Evolutionary conservation across 495 filamentous ascomycete species (phyloP).

Genomic region (Endocarpon pusillum): DNA sequence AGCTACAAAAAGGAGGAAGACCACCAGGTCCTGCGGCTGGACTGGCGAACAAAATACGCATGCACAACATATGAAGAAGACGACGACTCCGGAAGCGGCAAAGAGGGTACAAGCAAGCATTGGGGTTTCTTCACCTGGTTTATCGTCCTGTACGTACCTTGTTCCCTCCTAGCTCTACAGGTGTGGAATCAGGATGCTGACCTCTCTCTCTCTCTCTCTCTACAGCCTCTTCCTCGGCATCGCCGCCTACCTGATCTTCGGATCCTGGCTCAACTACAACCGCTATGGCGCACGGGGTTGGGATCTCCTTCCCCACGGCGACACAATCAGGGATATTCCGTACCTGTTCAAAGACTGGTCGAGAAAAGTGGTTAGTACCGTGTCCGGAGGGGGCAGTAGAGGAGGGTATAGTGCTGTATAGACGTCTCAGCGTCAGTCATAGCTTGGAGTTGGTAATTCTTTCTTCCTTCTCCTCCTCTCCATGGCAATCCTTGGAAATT

Average conservation of each 20-base stretch:
- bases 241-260: constrained; percentile 90
- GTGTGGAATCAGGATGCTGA: neutral
- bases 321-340: constrained; percentile 80
- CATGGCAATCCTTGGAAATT: too few species aligned
- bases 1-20: constrained; percentile 41
- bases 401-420: constrained; percentile 92
- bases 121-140: constrained; percentile 99
- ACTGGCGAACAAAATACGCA: constrained; percentile 74
- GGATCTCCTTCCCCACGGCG: constrained; percentile 87
- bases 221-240: constrained; percentile 63
- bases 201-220: too few species aligned
- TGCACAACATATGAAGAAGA: constrained; percentile 49
- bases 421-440: too few species aligned
- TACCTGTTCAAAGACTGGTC: constrained; percentile 85
- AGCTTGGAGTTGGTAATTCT: too few species aligned
- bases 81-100: constrained; percentile 16
- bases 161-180: neutral
- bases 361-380: constrained; percentile 56
- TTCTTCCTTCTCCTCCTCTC: too few species aligned
- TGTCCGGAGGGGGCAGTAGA: constrained; percentile 63
- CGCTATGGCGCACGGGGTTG: constrained; percentile 86
- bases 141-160: constrained; percentile 69
- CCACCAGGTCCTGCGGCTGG: constrained; percentile 44
- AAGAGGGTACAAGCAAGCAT: constrained; percentile 15
- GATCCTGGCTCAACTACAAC: constrained; percentile 98